Evolutionary conservation across 2,329 filamentous ascomycete species (phyloP).

Genomic region (Pseudogymnoascus sp.): DNA sequence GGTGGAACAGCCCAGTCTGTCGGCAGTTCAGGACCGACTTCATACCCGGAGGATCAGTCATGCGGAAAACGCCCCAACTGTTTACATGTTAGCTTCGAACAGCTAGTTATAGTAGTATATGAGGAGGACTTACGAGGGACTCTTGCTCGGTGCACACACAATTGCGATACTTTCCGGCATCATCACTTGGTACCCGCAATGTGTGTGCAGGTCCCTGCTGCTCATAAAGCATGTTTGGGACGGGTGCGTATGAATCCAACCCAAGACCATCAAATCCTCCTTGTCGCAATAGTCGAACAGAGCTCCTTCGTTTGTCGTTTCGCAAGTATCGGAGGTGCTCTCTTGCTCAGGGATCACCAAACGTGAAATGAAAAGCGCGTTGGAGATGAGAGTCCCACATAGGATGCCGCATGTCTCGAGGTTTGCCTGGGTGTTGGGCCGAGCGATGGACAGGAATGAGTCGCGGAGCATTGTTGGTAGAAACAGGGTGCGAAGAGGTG

Average conservation of each 20-base stretch:
- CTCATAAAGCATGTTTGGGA: constrained; percentile 98
- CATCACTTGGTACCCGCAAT: constrained; percentile 92
- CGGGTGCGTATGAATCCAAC: constrained; percentile 98
- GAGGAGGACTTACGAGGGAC: constrained; percentile 55
- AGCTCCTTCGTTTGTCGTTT: constrained; percentile 77
- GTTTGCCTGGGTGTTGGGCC: constrained; percentile 68
- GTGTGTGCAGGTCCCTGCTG: constrained; percentile 85
- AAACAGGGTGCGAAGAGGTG: constrained; percentile 79
- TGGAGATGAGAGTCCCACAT: constrained; percentile 82
- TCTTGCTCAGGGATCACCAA: constrained; percentile 88
- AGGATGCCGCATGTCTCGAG: constrained; percentile 94
- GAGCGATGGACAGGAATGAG: constrained; percentile 66
- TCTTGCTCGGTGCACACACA: constrained; percentile 80
- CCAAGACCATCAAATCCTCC: constrained; percentile 76
- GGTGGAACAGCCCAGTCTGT: constrained; percentile 77
- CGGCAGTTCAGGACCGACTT: constrained; percentile 75
- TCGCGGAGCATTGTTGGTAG: constrained; percentile 68
- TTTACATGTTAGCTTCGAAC: not conserved
- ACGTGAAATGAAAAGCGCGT: constrained; percentile 83
- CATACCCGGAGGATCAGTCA: constrained; percentile 88
- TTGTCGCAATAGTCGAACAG: constrained; percentile 85
- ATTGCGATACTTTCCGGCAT: constrained; percentile 94
- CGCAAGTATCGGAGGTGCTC: constrained; percentile 86
- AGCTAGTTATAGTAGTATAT: constrained; percentile 12
- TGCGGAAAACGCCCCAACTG: constrained; percentile 83